A percentile compares a stretch with the other conserved stretches of the same genome.
Evolutionary conservation across 2,329 filamentous ascomycete species (phyloP).

Genomic region (Cladosporium sp.): DNA sequence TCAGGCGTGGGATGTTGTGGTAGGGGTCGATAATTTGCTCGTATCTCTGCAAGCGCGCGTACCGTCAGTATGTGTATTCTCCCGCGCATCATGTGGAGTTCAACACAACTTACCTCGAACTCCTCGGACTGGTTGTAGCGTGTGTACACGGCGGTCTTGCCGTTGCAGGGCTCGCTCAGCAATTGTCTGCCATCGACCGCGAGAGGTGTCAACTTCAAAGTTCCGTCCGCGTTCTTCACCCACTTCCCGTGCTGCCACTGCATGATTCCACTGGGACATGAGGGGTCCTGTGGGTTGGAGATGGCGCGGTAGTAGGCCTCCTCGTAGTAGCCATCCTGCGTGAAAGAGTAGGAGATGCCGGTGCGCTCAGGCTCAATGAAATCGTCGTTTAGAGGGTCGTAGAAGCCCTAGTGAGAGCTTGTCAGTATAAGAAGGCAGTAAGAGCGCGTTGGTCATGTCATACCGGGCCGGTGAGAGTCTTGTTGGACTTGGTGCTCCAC

Average conservation of each 20-base stretch:
- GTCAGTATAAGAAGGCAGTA: not conserved
- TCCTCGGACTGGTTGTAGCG: slow-evolving; percentile 67
- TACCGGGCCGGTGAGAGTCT: slow-evolving; percentile 70
- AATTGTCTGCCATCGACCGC: slow-evolving; percentile 68
- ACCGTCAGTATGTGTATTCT: not conserved
- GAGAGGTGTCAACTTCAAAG: slow-evolving; percentile 62
- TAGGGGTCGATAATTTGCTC: slow-evolving; percentile 59
- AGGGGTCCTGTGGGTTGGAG: slow-evolving; percentile 58
- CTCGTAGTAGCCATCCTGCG: slow-evolving; percentile 67
- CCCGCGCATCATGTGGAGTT: slow-evolving; percentile 1
- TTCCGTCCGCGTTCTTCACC: slow-evolving; percentile 58
- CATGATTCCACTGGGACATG: slow-evolving; percentile 38
- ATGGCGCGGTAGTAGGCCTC: slow-evolving; percentile 70
- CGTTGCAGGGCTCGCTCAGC: slow-evolving; percentile 64
- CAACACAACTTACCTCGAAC: slow-evolving; percentile 57
- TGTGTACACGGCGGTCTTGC: slow-evolving; percentile 59
- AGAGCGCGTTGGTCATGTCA: slow-evolving; percentile 29
- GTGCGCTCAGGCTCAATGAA: slow-evolving; percentile 67
- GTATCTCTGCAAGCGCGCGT: slow-evolving; percentile 41
- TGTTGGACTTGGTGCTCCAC: slow-evolving; percentile 71
- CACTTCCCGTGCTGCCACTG: slow-evolving; percentile 70
- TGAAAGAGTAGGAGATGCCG: slow-evolving; percentile 75
- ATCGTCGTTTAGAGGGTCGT: slow-evolving; percentile 65
- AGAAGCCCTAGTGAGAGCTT: slow-evolving; percentile 59
- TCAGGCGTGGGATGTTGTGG: slow-evolving; percentile 63